Conservation (phyloP, 805 yeast genomes). For the Lachancea quebecensis region DNA sequence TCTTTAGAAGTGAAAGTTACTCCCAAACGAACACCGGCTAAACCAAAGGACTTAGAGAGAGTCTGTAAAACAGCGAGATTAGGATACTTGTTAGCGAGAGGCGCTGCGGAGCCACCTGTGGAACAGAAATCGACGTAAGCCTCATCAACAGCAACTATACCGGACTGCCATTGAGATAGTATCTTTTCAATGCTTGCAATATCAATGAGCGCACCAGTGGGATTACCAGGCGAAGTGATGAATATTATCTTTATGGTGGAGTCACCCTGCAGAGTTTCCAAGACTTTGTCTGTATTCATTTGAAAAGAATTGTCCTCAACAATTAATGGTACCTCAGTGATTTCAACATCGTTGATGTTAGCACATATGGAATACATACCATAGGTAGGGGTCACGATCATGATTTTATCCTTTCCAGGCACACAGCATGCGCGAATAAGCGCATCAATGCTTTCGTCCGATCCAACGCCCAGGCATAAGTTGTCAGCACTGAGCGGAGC, state of each 20-base stretch:
- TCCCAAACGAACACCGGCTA: slow-evolving; percentile 92
- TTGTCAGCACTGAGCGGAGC: slow-evolving; percentile 50
- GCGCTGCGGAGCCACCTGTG: slow-evolving; percentile 60
- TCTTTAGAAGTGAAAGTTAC: slow-evolving; percentile 59
- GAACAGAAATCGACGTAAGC: slow-evolving; percentile 87
- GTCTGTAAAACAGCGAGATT: slow-evolving; percentile 88
- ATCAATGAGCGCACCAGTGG: slow-evolving; percentile 67
- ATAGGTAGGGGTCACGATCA: slow-evolving; percentile 91
- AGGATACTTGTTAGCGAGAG: slow-evolving; percentile 73
- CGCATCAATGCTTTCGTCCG: slow-evolving; percentile 92
- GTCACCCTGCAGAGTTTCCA: slow-evolving; percentile 48
- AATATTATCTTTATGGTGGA: slow-evolving; percentile 64
- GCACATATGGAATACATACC: slow-evolving; percentile 96
- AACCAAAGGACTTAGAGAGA: slow-evolving; percentile 87
- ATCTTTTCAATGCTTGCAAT: slow-evolving; percentile 43
- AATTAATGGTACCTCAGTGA: slow-evolving; percentile 63
- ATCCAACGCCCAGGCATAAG: slow-evolving; percentile 90
- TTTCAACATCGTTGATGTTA: slow-evolving; percentile 76
- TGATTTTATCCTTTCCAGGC: slow-evolving; percentile 76
- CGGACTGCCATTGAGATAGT: slow-evolving; percentile 53
- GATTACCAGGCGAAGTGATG: slow-evolving; percentile 95
- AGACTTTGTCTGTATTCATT: slow-evolving; percentile 50
- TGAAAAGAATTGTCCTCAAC: slow-evolving; percentile 54
- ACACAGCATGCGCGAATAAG: slow-evolving; percentile 74
- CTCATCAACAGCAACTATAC: slow-evolving; percentile 83